Evolutionary conservation across 2,329 filamentous ascomycete species (phyloP), one percentile per base, ranked within the genome.

Genomic region (Fusarium sp.): DNA sequence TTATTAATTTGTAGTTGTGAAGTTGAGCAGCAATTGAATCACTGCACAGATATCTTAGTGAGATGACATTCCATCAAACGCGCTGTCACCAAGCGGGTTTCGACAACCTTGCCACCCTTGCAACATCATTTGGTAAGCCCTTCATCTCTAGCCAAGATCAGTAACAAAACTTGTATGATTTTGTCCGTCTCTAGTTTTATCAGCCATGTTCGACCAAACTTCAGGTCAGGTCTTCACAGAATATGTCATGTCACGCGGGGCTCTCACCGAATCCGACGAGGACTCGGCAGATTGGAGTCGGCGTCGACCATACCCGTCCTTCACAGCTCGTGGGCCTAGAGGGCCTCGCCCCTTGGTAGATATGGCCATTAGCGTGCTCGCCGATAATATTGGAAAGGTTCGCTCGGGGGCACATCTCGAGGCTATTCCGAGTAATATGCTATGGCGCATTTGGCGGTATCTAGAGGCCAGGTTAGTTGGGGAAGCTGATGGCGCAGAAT

Each of bases 361-460:
- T 36, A 81, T 81, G 75, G 69, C 76, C n/a, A 77, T 78, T 40
- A 75, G 76, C 33, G 71, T 79, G n/a, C 63, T 81, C 16, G 79
- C 77, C 2, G 72, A 78, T 28, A 80, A 82, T 36, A 75, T 82
- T 13, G 77, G 77, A 23, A 70, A 76, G 38, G 70, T 82, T 20
- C 63, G 57, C 10, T 75, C 78, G 4, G 68, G 73, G 20, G 70
- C 76, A 16, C 70, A 80, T 54, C 70, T 83, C 1, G 75, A 80
- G 4, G 56, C 62, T 10, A 64, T 83, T n/a, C 80, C 81, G 9
- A 51, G 54, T 36, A 72, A 71, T n/a, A 62, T 81, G 33, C 52
- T 79, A 15, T 76, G 76, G 77, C 78, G 76, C 34, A 70, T 83
- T 16, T 83, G 80, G 80, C 74, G 74, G n/a, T 76, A 80, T 47